Evolutionary conservation across 352 stramenopile species (phyloP), one percentile per base, ranked within the genome.

Genomic region (Pythium dissimile): DNA sequence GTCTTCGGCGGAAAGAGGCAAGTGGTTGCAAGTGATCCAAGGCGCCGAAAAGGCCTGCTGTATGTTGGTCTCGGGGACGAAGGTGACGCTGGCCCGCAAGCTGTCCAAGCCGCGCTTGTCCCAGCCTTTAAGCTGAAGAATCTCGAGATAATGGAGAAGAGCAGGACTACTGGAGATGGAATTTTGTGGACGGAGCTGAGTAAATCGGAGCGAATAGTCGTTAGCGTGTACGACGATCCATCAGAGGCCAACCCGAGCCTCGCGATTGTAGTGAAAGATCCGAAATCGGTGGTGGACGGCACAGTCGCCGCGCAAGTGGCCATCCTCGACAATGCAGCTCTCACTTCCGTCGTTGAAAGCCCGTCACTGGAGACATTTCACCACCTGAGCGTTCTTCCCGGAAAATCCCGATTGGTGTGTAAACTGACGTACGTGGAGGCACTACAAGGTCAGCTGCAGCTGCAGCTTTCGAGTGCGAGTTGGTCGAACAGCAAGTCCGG

Each of bases 291-390:
- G n/a, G n/a, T n/a, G n/a, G n/a, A n/a, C n/a, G n/a, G n/a, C n/a
- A n/a, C 28, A 38, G 42, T 37, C 53, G 2, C 2, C 6, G 15
- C 43, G 0, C 7, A 35, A 30, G 15, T 55, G 15, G 56, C 38
- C 11, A 23, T 41, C 0, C 24, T 66, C 10, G 59, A 59, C 24
- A 10, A 31, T 18, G 34, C 28, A n/a, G 39, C 38, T 2, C 47
- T 59, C 27, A 35, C 2, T n/a, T 38, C 50, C 1, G 21, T 66
- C 1, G 10, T 43, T 5, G 49, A 53, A 9, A 38, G 28, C 1
- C 51, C 51, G 23, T 35, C 23, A 13, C 24, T 45, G 1, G 59
- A 67, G 13, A 62, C 52, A 2, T 67, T 57, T n/a, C 59, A 62
- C 12, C 43, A 32, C 1, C 23, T 67, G 31, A 18, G 21, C 15